Conservation (phyloP, 768 basidiomycete species). For the Tremella mesenterica region DNA sequence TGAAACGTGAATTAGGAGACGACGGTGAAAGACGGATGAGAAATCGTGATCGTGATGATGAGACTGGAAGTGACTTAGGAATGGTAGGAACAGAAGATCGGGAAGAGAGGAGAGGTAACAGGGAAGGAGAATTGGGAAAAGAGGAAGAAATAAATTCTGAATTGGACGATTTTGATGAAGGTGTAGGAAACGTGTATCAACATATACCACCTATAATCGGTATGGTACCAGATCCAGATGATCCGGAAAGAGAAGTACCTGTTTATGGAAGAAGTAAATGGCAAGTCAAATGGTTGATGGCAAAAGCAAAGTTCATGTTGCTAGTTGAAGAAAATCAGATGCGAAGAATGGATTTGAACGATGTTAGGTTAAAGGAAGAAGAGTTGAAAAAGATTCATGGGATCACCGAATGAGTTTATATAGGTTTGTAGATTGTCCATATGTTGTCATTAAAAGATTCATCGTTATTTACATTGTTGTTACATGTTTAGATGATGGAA, state of each 20-base stretch:
- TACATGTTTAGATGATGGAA: neutral
- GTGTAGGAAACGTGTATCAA: neutral
- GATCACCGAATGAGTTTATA: too few species aligned
- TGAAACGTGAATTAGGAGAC: neutral
- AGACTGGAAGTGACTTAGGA: slow-evolving; percentile 35
- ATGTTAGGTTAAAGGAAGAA: slow-evolving; percentile 52
- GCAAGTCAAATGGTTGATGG: slow-evolving; percentile 57
- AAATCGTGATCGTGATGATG: too few species aligned
- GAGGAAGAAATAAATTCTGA: neutral
- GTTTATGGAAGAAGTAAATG: slow-evolving; percentile 19
- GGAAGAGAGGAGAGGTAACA: too few species aligned
- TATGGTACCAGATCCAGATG: slow-evolving; percentile 11
- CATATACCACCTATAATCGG: neutral
- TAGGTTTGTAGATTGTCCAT: too few species aligned
- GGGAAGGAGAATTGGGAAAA: neutral
- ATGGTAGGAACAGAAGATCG: neutral
- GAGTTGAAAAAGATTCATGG: slow-evolving; percentile 17
- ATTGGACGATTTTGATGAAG: slow-evolving; percentile 14
- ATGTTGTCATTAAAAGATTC: neutral
- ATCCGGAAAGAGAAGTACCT: slow-evolving; percentile 2
- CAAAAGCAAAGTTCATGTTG: slow-evolving; percentile 70
- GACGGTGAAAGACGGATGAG: slow-evolving; percentile 51
- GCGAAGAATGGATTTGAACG: slow-evolving; percentile 59
- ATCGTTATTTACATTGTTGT: neutral
- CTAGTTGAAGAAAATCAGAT: slow-evolving; percentile 60